phyloP scores from a whole-genome alignment of 257 asterid genomes.

The Primulina tabacum region DNA sequence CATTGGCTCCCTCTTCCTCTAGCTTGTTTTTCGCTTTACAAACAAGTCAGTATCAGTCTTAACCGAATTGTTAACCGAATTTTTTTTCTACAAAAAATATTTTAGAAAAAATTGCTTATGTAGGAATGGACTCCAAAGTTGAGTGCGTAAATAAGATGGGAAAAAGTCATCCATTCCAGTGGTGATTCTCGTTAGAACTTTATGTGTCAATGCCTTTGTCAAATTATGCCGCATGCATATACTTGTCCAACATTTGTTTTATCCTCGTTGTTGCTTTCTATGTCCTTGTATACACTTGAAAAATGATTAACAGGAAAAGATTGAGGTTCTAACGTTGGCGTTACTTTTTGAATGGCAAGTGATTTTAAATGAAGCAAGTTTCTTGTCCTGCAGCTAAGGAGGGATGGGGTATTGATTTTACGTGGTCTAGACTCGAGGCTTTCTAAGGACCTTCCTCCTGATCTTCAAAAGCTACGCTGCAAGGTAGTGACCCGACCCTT shows the following conservation, averaged over 20 bases:
- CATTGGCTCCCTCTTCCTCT: background rate
- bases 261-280: background rate
- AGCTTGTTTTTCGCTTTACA: background rate
- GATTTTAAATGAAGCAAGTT: background rate
- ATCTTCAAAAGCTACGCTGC: background rate
- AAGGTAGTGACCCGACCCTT: background rate
- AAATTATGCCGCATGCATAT: background rate
- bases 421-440: background rate
- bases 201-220: background rate
- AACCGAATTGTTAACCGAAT: background rate
- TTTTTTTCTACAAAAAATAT: too few relatives aligned
- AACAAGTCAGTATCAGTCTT: background rate
- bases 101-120: background rate
- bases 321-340: background rate
- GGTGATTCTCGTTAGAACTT: background rate
- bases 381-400: slow-evolving; percentile 2
- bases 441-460: background rate
- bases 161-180: background rate
- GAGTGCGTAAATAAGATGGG: background rate
- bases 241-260: background rate
- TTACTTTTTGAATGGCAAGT: background rate
- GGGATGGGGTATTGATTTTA: background rate
- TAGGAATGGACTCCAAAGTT: background rate
- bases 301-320: background rate
- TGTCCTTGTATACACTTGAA: background rate